phyloP scores from a whole-genome alignment of 495 filamentous ascomycete species.

The Amniculicola lignicola region DNA sequence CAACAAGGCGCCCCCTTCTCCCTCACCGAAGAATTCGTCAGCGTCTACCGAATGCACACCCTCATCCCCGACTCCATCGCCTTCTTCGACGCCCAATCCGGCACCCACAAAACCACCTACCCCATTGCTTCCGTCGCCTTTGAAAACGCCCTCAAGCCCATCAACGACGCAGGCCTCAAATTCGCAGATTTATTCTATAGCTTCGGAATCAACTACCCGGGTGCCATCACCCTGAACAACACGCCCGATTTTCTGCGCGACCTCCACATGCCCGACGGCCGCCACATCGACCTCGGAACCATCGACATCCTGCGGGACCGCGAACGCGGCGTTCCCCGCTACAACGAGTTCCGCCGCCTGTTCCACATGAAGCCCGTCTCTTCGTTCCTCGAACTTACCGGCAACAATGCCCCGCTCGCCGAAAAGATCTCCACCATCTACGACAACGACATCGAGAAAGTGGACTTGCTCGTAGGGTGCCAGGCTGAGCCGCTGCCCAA shows the following conservation, averaged over 20 bases:
- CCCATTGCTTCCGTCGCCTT: conserved; percentile 39
- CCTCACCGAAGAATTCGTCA: conserved; percentile 49
- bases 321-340: conserved; percentile 49
- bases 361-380: conserved; percentile 39
- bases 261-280: conserved; percentile 39
- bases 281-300: conserved; percentile 42
- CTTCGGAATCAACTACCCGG: conserved; percentile 49
- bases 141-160: conserved; percentile 36
- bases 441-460: conserved; percentile 39
- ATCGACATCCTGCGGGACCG: conserved; percentile 48
- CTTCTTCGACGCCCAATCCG: conserved; percentile 40
- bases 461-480: conserved; percentile 44
- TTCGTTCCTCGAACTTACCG: conserved; percentile 42
- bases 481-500: conserved; percentile 42
- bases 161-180: conserved; percentile 31
- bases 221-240: conserved; percentile 47
- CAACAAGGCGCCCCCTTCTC: conserved; percentile 37
- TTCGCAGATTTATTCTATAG: conserved; percentile 47
- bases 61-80: conserved; percentile 47
- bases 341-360: conserved; percentile 46
- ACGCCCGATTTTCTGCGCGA: conserved; percentile 43
- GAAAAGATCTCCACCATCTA: conserved; percentile 37
- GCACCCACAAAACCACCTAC: conserved; percentile 38
- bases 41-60: conserved; percentile 46
- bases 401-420: conserved; percentile 39